Conservation (phyloP, 2,329 filamentous ascomycete genomes). For the Fusarium nisikadoi region DNA sequence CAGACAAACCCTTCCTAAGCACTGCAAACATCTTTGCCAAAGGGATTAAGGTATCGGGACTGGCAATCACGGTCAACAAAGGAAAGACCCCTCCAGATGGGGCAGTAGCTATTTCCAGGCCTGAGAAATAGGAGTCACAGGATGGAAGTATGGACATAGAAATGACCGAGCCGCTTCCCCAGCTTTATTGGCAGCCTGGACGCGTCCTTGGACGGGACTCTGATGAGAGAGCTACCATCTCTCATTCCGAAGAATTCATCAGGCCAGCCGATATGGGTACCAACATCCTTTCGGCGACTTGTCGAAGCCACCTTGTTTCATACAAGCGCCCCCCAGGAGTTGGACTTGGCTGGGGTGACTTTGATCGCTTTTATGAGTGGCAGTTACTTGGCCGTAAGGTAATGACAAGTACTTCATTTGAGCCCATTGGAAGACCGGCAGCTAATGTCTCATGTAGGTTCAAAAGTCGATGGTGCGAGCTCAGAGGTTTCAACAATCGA, state of each 20-base stretch:
- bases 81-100: not conserved
- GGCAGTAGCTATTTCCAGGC: not conserved
- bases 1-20: not conserved
- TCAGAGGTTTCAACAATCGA: not conserved
- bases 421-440: no score
- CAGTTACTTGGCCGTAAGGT: not conserved
- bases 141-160: not conserved
- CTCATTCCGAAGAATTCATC: not conserved
- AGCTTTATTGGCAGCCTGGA: not conserved
- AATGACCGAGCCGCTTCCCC: not conserved
- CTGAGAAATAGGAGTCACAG: not conserved
- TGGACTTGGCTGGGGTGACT: conserved; percentile 2
- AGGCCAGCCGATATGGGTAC: not conserved
- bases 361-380: not conserved
- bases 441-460: not conserved
- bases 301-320: not conserved
- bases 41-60: not conserved
- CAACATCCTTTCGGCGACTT: not conserved
- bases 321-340: not conserved
- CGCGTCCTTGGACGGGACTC: not conserved
- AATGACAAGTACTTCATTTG: conserved; percentile 52
- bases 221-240: not conserved
- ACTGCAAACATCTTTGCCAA: not conserved
- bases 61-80: not conserved
- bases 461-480: not conserved